Conservation (phyloP, 257 asterid species). For the Phtheirospermum japonicum region DNA sequence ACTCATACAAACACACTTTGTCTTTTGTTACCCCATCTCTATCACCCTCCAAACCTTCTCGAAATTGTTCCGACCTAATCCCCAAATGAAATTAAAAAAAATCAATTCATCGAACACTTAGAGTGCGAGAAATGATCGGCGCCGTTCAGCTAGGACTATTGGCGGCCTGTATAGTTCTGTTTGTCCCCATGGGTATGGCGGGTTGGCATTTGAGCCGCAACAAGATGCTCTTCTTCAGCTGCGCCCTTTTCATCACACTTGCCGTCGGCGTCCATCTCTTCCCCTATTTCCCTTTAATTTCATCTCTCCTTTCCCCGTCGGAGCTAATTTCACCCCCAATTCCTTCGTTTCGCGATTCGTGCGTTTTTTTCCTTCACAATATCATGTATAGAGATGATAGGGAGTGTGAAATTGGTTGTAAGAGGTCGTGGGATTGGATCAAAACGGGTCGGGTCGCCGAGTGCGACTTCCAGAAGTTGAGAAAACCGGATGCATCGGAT, state of each 20-base stretch:
- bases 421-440: slow-evolving; percentile 74
- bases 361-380: slow-evolving; percentile 61
- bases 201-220: slow-evolving; percentile 98
- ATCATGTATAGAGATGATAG: slow-evolving; percentile 31
- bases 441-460: slow-evolving; percentile 40
- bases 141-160: slow-evolving; percentile 80
- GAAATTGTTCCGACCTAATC: slow-evolving; percentile 26
- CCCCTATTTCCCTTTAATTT: slow-evolving; percentile 73
- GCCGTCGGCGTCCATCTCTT: slow-evolving; percentile 90
- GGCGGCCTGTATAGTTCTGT: slow-evolving; percentile 86
- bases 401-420: slow-evolving; percentile 33
- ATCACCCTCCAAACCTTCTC: not conserved
- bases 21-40: not conserved
- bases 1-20: too few relatives aligned
- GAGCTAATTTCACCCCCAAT: slow-evolving; percentile 35
- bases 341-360: slow-evolving; percentile 49
- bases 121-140: slow-evolving; percentile 50
- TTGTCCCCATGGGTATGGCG: slow-evolving; percentile 96
- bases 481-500: slow-evolving; percentile 62
- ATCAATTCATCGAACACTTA: too few relatives aligned
- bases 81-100: slow-evolving; percentile 29
- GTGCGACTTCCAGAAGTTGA: slow-evolving; percentile 74
- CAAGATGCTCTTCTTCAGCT: slow-evolving; percentile 91
- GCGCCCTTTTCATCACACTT: slow-evolving; percentile 94
- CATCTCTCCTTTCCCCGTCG: slow-evolving; percentile 41